Base-by-base conservation (phyloP, 2,329 filamentous ascomycete genomes). In the Dactylellina leptospora region DNA sequence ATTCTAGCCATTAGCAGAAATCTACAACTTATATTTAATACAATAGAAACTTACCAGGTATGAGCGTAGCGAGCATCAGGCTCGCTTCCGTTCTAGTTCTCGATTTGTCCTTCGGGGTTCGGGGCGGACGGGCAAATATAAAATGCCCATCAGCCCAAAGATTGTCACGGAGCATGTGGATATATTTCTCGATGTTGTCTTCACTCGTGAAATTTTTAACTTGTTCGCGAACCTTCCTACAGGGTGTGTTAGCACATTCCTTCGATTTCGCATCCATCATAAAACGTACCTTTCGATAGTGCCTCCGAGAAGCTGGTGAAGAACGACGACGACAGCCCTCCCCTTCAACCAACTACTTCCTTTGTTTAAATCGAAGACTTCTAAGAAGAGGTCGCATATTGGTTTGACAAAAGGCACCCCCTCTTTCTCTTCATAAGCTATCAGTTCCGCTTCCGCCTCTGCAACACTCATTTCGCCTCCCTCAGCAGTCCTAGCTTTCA, bases 301-400 rank as follows among this genome's bases (percentile, higher is more conserved):
- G 20, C 95, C 93, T 11, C 95, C 95, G 0, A 99, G 87, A 4
- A 99, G 85, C 80, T 99, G 95, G 78, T 99, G 95, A 18, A 99
- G 84, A 1, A 99, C 93, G 8, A 99, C 92, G 3, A 99, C 93
- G 1, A 97, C 95, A 0, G 95, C 95, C 20, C 95, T 88, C 0
- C 95, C 96, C 40, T 96, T 90, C 2, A 99, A 86, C 96, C 95
- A 99, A 80, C 96, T 97, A 80, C 96, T 97, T 40, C 93, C 93
- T 72, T 90, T 88, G 79, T 97, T 96, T 38, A 99, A 85, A 78
- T 96, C 93, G 78, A 99, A 99, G 0, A 92, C 87, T 79, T 99
- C 95, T 13, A 99, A 85, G 81, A 99, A 99, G 71, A 99, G 88
- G 79, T 99, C 95, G 80, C 93, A 97, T 73, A 99, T 97, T 2